Conservation (phyloP, 75 land plant genomes). For the Gnetum montanum region DNA sequence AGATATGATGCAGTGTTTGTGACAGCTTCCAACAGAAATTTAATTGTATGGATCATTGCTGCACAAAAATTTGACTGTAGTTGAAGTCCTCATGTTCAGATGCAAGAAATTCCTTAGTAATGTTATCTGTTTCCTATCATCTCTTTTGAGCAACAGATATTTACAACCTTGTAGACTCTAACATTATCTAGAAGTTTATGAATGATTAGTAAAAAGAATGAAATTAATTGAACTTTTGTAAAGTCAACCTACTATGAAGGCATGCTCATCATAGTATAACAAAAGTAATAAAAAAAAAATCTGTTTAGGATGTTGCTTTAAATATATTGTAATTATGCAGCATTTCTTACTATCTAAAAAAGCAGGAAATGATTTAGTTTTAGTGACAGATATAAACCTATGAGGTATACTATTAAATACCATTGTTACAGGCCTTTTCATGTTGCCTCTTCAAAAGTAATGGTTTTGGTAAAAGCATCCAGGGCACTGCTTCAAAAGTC, state of each 20-base stretch:
- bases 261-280: no score
- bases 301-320: neutral
- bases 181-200: no score
- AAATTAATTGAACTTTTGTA: no score
- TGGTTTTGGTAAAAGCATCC: conserved; percentile 99
- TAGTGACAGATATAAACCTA: neutral
- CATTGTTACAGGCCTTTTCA: conserved; percentile 22
- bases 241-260: no score
- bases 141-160: conserved; percentile 45
- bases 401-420: neutral
- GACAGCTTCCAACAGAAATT: conserved; percentile 93
- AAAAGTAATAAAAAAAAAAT: neutral
- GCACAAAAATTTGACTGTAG: conserved; percentile 89
- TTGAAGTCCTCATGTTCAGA: conserved; percentile 88
- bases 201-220: no score
- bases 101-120: conserved; percentile 40
- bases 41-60: conserved; percentile 94
- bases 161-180: conserved; percentile 81
- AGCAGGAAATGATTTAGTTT: neutral
- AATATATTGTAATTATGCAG: neutral
- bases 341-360: no score
- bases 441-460: conserved; percentile 80
- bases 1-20: conserved; percentile 97
- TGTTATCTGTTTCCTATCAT: conserved; percentile 55
- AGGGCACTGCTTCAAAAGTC: conserved; percentile 89